Evolutionary conservation across 257 asterid genomes (phyloP), one percentile per base, ranked within the genome.

Genomic region (Perilla frutescens): DNA sequence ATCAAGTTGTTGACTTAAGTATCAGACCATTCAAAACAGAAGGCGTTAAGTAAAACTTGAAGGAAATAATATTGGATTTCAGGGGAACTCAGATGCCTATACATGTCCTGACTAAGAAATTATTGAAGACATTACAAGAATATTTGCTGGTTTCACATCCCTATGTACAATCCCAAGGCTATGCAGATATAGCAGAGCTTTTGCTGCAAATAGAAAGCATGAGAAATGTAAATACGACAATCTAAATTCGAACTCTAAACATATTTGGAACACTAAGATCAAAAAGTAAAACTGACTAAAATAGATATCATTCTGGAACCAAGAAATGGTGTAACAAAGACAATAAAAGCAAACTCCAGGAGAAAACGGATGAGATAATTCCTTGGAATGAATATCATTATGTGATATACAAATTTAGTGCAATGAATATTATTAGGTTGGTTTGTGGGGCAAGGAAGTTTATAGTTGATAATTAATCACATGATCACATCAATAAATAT

Each of bases 131-230:
- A 83, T 94, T 94, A 94, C 99, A 66, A 94, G 99, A 83, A 94
- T 87, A 84, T 94, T 94, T 83, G 96, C 89, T 15, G 99, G 99
- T 87, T 94, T 94, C 78, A 94, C 96, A 86, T 94, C 99, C 84
- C 99, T 88, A 77, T 94, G 99, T 65, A 94, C 88, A 80, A 94
- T 86, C 83, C 98, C 98, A 76, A 94, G 96, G 81, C 76, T 84
- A 84, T 91, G 98, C 75, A 91, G 92, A 84, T 90, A 91, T 63
- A 81, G 84, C 85, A 94, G 82, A 78, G 97, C 82, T 71, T 88
- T 86, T 63, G 98, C 99, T 94, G 98, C 81, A 90, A 81, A 81
- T 43, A 72, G 77, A 83, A 81, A 79, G 65, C 68, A 76, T 32
- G 71, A 79, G 44, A 41, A 76, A 9, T 26, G 62, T 83, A 41